These are phyloP conservation scores for Hippophae rhamnoides DNA, from an alignment of 306 rosid species.

Conservation along the genomic window DNA sequence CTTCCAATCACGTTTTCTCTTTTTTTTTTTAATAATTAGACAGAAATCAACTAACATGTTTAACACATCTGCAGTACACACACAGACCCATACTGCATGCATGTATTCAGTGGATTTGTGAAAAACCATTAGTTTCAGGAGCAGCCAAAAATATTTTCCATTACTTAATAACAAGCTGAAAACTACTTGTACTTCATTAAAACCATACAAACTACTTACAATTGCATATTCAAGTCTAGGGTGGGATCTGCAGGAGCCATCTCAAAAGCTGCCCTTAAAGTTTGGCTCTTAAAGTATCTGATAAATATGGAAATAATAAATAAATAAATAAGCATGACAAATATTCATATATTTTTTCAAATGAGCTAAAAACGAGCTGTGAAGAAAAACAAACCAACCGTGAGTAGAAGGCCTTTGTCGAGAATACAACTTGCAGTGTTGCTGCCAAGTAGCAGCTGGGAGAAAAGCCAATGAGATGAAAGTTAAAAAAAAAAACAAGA, in stretches of 20 bases:
- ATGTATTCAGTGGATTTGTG: too few relatives aligned
- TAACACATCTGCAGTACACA: too few relatives aligned
- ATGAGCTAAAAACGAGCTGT: too few relatives aligned
- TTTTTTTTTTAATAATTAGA: too few relatives aligned
- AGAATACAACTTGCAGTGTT: conserved; percentile 81
- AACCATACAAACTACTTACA: conserved; percentile 32
- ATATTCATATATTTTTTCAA: not conserved
- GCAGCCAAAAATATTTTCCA: too few relatives aligned
- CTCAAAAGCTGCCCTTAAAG: conserved; percentile 51
- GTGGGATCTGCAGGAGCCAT: conserved; percentile 87
- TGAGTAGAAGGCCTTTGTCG: conserved; percentile 58
- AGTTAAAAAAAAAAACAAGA: not conserved
- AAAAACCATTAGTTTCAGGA: too few relatives aligned
- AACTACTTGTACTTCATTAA: not conserved
- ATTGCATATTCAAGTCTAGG: conserved; percentile 77
- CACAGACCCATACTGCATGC: too few relatives aligned
- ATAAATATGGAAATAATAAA: conserved; percentile 2
- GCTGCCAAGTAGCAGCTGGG: conserved; percentile 96
- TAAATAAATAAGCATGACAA: conserved; percentile 2
- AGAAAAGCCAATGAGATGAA: conserved; percentile 25
- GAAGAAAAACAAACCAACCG: conserved; percentile 30
- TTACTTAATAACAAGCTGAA: too few relatives aligned
- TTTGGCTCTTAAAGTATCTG: conserved; percentile 54
- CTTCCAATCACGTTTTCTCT: not conserved
- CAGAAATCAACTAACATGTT: too few relatives aligned